Base-by-base conservation (phyloP, 2,329 filamentous ascomycete species). In the Aspergillus clavatus region DNA sequence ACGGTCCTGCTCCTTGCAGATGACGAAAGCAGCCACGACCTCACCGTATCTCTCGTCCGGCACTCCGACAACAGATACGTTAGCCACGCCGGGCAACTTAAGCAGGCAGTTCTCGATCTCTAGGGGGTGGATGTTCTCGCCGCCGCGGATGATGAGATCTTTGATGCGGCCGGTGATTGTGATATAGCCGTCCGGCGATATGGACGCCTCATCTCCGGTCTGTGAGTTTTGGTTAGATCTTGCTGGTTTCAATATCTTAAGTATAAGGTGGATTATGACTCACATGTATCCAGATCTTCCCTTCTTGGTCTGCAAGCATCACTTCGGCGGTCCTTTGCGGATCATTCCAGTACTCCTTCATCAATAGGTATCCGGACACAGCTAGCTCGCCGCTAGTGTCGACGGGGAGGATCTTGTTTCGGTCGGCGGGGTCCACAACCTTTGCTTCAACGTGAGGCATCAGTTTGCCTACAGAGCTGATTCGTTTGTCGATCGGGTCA, bases 51-150 rank as follows among this genome's bases (percentile, higher is more conserved):
- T 78, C 55, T 85, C 80, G 64, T 96, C 89, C 0, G 86, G 84
- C 1, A 97, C 71, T 0, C 90, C 93, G 0, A 94, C 87, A 1
- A 95, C 87, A 53, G 84, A 87, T 3, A 82, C 88, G 52, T 96
- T 89, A 11, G 76, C 74, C 0, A 97, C 75, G 3, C 75, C 74
- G 2, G 80, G 76, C 61, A 91, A 83, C 31, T 80, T 79, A 50
- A 95, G 82, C 5, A 97, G 76, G 54, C 83, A 91, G 62, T 94
- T 90, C 66, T 98, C 93, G 3, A 97, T 78, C 66, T 97, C 93
- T 5, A 95, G 75, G 0, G 93, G 93, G 65, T 95, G 88, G 45
- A 96, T 95, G 64, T 98, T 98, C 66, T 97, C 93, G 19, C 93
- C 93, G 22, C 87, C 91, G 21, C 89, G 81, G 62, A 97, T 97